A percentile compares a stretch with the other conserved stretches of the same genome.
These are phyloP conservation scores for Oryza meridionalis DNA, from an alignment of 176 grass and related monocot genomes.

Conservation along the genomic window DNA sequence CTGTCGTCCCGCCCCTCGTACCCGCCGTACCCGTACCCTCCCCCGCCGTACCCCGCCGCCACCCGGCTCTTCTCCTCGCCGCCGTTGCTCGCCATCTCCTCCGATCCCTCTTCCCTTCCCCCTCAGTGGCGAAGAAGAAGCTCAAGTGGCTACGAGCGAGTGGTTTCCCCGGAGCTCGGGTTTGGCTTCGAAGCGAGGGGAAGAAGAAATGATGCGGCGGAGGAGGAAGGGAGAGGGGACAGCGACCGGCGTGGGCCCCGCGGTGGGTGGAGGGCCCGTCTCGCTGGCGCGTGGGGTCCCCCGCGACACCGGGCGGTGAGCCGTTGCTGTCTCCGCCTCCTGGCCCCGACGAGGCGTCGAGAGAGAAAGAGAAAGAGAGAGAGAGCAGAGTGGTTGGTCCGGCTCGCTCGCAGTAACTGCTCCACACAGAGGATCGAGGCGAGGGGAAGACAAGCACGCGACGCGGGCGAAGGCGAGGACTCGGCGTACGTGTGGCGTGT, in stretches of 20 bases:
- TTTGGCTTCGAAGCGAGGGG: constrained; percentile 61
- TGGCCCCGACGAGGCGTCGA: background rate
- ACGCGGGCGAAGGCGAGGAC: background rate
- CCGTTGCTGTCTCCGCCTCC: constrained; percentile 40
- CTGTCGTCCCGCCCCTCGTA: constrained; percentile 56
- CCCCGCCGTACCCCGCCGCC: constrained; percentile 31
- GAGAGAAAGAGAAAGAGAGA: background rate
- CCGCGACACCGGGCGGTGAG: constrained; percentile 42
- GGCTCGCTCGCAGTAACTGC: constrained; percentile 6
- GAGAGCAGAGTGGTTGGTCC: background rate
- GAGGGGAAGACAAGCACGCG: background rate
- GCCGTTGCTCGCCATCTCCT: constrained; percentile 46
- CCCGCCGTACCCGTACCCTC: constrained; percentile 45
- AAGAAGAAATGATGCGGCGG: constrained; percentile 4
- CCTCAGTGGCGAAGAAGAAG: constrained; percentile 34
- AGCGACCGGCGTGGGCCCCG: constrained; percentile 4
- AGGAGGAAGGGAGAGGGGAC: background rate
- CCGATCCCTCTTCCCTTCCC: background rate
- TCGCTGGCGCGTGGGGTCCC: constrained; percentile 33
- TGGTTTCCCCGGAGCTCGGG: background rate
- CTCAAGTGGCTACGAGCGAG: constrained; percentile 4
- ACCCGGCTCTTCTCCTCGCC: constrained; percentile 53
- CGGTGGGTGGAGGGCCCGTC: constrained; percentile 22
- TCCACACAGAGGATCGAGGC: background rate
- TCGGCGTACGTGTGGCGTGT: background rate